Base-by-base conservation (phyloP, 164 flowering plant genomes). In the Warburgia ugandensis region DNA sequence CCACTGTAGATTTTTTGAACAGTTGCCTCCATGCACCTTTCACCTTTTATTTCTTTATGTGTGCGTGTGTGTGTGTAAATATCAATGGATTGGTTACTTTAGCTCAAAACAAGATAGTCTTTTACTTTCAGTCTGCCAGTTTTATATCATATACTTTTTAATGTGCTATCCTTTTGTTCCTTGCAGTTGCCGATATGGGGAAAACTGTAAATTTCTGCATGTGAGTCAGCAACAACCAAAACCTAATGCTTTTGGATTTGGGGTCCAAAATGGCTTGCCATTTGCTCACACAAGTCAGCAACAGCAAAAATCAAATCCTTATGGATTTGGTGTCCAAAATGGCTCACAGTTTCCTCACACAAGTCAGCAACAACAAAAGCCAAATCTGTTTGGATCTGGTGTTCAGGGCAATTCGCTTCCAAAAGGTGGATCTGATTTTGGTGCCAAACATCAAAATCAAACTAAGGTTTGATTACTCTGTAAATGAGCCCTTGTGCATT, bases 381-480 rank as follows among this genome's bases (percentile, higher is more conserved):
- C 79, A n/a, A 87, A 81, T 57, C 92, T 87, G 59, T 84, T 81
- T 63, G 96, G 94, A 36, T 84, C 84, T 67, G 94, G 96, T 37
- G 72, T 74, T 22, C 78, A 77, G 50, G 73, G 45, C 65, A 71
- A 41, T 36, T 40, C 73, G 26, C 75, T 67, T 29, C 21, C 73
- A 32, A 73, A 51, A 53, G 70, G 64, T 43, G 53, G 55, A 23
- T 36, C 61, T 57, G 68, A 59, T 39, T 68, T 63, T 67, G 78
- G 68, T 43, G 52, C 73, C 51, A 72, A 48, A 59, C 60, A 63
- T 25, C 62, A 67, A 29, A 67, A 64, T 46, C 81, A 72, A 46
- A 61, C 51, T 58, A 78, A 77, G 80, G 82, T 78, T 48, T 39
- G 44, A 52, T 22, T 25, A 12, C 16, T 39, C 20, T 16, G 20